Evolutionary conservation across 1,139 yeast species (phyloP).

Genomic region (Debaryomyces coudertii): DNA sequence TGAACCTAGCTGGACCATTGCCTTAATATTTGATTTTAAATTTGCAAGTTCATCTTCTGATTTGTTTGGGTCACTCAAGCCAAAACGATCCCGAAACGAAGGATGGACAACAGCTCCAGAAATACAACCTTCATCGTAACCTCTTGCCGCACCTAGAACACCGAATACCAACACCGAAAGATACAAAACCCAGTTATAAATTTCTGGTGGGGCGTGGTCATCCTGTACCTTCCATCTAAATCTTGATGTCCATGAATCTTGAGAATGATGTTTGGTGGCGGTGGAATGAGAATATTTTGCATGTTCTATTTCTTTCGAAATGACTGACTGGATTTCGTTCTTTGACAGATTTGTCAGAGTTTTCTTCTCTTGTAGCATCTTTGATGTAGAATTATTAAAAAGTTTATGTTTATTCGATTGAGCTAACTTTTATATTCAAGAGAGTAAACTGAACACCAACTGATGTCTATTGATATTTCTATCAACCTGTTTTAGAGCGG

Average conservation of each 20-base stretch:
- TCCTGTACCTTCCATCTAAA: slow-evolving; percentile 14
- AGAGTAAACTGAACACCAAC: neutral
- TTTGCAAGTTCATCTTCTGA: slow-evolving; percentile 43
- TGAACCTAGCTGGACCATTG: slow-evolving; percentile 67
- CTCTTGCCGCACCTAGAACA: slow-evolving; percentile 61
- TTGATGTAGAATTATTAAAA: neutral
- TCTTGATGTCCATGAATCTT: slow-evolving; percentile 6
- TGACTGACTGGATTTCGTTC: neutral
- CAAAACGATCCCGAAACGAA: slow-evolving; percentile 48
- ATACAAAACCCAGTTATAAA: slow-evolving; percentile 51
- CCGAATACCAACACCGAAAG: slow-evolving; percentile 58
- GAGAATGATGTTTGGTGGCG: slow-evolving; percentile 1
- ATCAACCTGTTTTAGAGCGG: neutral
- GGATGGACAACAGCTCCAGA: slow-evolving; percentile 51
- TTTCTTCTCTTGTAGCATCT: neutral
- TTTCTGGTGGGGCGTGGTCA: slow-evolving; percentile 50
- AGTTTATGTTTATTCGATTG: neutral
- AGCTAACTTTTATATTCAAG: neutral
- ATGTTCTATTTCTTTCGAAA: neutral
- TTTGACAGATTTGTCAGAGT: neutral
- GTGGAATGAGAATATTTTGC: neutral
- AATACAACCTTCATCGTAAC: slow-evolving; percentile 60
- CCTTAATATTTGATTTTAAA: slow-evolving; percentile 55
- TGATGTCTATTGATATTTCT: neutral
- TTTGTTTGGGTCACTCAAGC: slow-evolving; percentile 45